These are phyloP conservation scores for Pholiota conissans DNA, from an alignment of 768 basidiomycete genomes.

Conservation along the genomic window DNA sequence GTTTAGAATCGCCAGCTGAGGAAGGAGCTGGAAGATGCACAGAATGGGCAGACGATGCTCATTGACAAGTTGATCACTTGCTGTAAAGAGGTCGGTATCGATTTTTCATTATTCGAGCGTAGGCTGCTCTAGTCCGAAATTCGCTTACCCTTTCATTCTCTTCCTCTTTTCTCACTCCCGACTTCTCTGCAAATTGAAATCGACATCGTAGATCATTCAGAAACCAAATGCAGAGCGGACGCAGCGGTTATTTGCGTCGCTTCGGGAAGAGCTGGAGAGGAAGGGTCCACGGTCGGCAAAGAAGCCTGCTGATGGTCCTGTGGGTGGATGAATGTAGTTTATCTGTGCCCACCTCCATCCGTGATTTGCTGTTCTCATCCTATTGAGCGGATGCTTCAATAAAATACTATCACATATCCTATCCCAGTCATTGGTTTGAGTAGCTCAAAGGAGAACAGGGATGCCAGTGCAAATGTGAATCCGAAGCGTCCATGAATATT, in stretches of 20 bases:
- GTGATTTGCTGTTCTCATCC: too few relatives aligned
- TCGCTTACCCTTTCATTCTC: background rate
- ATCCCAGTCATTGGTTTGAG: too few relatives aligned
- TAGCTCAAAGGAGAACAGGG: background rate
- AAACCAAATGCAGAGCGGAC: slow-evolving; percentile 85
- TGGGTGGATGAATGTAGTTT: slow-evolving; percentile 22
- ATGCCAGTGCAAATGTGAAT: background rate
- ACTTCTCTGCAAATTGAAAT: too few relatives aligned
- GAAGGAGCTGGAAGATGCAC: slow-evolving; percentile 79
- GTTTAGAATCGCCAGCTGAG: slow-evolving; percentile 63
- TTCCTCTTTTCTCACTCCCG: background rate
- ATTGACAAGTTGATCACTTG: slow-evolving; percentile 84
- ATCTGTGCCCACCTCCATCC: slow-evolving; percentile 6
- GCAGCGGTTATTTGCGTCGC: slow-evolving; percentile 75
- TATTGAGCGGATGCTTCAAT: slow-evolving; percentile 9
- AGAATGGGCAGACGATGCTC: slow-evolving; percentile 74
- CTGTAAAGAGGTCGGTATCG: slow-evolving; percentile 76
- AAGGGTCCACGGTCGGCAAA: slow-evolving; percentile 48
- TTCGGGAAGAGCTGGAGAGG: slow-evolving; percentile 83
- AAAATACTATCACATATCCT: background rate
- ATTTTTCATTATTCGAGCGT: background rate
- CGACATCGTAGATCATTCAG: slow-evolving; percentile 33
- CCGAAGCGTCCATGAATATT: slow-evolving; percentile 12
- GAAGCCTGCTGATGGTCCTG: slow-evolving; percentile 42
- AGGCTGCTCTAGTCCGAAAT: slow-evolving; percentile 6